phyloP scores from a whole-genome alignment of 2,329 filamentous ascomycete species.

The Xylaria sp. region DNA sequence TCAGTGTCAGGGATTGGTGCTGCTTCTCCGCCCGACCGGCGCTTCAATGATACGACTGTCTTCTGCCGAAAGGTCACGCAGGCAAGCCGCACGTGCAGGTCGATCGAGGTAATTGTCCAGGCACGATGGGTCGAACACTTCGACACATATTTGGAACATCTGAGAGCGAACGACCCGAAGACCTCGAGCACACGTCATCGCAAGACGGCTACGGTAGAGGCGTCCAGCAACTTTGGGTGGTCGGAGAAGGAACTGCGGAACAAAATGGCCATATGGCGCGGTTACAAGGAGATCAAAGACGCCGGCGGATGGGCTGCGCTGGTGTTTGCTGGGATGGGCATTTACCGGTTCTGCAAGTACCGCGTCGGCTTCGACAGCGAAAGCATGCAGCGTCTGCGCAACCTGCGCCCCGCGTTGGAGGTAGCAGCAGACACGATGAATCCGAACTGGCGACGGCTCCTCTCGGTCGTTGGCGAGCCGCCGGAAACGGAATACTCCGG shows the following conservation, averaged over 20 bases:
- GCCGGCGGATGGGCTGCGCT: not conserved
- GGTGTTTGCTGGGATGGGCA: not conserved
- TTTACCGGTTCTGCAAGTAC: not conserved
- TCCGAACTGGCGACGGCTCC: not conserved
- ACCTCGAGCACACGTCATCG: not conserved
- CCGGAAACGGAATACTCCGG: not conserved
- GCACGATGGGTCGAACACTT: not conserved
- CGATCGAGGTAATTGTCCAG: not conserved
- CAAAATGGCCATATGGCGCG: not conserved
- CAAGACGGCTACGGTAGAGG: not conserved
- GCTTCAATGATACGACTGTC: not conserved
- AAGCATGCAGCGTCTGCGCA: slow-evolving; percentile 1
- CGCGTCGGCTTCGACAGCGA: not conserved
- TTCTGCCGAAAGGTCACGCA: not conserved
- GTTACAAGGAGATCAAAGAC: not conserved
- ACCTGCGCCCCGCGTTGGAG: not conserved
- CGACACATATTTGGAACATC: not conserved
- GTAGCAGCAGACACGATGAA: not conserved
- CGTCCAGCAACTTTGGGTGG: not conserved
- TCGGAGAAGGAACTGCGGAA: not conserved
- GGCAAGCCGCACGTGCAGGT: not conserved
- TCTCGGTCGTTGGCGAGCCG: not conserved
- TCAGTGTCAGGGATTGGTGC: not conserved
- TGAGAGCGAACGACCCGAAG: not conserved
- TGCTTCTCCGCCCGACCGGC: not conserved